A percentile compares a stretch with the other conserved stretches of the same genome.
Conservation (phyloP, 2,329 filamentous ascomycete genomes). For the Trichoderma atrobrunneum region DNA sequence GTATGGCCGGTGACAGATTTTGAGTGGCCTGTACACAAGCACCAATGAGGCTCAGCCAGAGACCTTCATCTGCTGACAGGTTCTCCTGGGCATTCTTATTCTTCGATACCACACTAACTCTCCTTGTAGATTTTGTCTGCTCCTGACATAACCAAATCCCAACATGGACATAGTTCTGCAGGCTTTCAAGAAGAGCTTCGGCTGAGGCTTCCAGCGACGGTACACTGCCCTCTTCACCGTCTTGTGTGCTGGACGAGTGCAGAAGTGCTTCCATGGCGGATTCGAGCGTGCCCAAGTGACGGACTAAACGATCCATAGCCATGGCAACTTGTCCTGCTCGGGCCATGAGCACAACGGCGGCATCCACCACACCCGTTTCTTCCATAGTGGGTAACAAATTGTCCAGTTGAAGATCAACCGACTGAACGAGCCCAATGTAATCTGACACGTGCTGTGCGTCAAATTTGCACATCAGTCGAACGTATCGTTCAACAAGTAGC, state of each 20-base stretch:
- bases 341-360: slow-evolving; percentile 85
- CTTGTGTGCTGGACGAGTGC: slow-evolving; percentile 37
- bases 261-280: slow-evolving; percentile 74
- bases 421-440: slow-evolving; percentile 74
- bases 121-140: slow-evolving; percentile 64
- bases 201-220: slow-evolving; percentile 58
- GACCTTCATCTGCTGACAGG: slow-evolving; percentile 51
- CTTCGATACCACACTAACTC: slow-evolving; percentile 47
- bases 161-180: slow-evolving; percentile 88
- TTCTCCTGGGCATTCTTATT: slow-evolving; percentile 45
- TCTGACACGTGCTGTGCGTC: slow-evolving; percentile 79
- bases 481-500: slow-evolving; percentile 75
- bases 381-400: slow-evolving; percentile 84
- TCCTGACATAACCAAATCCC: slow-evolving; percentile 95
- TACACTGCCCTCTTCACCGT: slow-evolving; percentile 51
- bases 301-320: slow-evolving; percentile 82
- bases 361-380: slow-evolving; percentile 84
- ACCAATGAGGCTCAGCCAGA: slow-evolving; percentile 63
- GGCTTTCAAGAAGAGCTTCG: slow-evolving; percentile 68
- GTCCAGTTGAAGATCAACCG: slow-evolving; percentile 74
- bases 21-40: slow-evolving; percentile 62
- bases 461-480: slow-evolving; percentile 87
- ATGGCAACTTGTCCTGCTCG: slow-evolving; percentile 78
- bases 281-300: slow-evolving; percentile 76
- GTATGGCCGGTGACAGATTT: slow-evolving; percentile 57